Percentiles rank a stretch among this genome's conserved stretches.
Conservation (phyloP, 768 basidiomycete species). For the Lactarius indigo region DNA sequence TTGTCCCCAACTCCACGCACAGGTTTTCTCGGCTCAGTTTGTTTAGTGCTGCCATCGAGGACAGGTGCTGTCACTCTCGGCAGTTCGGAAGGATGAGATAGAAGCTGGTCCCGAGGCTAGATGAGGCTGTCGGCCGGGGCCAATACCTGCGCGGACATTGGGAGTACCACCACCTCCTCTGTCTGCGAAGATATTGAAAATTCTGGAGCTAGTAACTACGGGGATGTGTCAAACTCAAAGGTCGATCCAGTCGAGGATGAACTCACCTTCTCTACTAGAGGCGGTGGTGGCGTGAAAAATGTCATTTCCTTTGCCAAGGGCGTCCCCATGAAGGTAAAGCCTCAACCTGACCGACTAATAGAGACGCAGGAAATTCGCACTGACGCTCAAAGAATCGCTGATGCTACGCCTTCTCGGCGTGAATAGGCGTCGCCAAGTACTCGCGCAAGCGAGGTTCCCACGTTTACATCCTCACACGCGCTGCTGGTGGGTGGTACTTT, state of each 20-base stretch:
- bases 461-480: constrained; percentile 14
- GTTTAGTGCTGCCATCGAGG: neutral
- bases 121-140: neutral
- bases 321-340: neutral
- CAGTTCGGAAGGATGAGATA: neutral
- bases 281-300: neutral
- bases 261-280: neutral
- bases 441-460: constrained; percentile 5
- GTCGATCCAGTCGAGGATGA: neutral
- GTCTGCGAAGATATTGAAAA: neutral
- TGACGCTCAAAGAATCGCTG: constrained; percentile 1
- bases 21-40: neutral
- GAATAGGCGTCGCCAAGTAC: neutral
- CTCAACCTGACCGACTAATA: neutral
- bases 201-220: neutral
- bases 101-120: neutral
- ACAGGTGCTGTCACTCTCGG: neutral
- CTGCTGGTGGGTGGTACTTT: constrained; percentile 17
- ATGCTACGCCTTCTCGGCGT: constrained; percentile 4
- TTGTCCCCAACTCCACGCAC: neutral
- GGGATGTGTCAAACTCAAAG: neutral
- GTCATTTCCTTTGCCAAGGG: neutral
- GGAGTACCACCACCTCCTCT: neutral
- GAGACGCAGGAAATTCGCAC: constrained; percentile 2
- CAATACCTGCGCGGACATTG: neutral